phyloP scores from a whole-genome alignment of 2,329 filamentous ascomycete species.

The Ceratocystis colombiana region DNA sequence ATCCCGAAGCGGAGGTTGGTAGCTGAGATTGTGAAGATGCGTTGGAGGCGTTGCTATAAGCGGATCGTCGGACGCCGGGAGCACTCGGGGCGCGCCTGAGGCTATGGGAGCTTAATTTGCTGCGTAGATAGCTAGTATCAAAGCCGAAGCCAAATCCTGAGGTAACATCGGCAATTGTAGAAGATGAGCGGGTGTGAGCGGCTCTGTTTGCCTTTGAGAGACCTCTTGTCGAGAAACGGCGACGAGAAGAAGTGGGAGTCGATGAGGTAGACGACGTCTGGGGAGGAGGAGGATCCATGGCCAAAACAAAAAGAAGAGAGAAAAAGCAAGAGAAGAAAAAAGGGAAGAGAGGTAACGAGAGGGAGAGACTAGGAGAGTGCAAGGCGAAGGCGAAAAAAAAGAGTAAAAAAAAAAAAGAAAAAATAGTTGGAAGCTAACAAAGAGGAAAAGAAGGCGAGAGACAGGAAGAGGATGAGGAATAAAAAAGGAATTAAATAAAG shows the following conservation, averaged over 20 bases:
- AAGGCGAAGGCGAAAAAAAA: constrained; percentile 14
- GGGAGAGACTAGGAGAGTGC: constrained; percentile 9
- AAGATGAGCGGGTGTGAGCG: constrained; percentile 24
- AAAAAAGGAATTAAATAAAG: constrained; percentile 9
- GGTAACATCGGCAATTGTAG: constrained; percentile 34
- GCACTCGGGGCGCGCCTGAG: constrained; percentile 52
- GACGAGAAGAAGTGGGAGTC: constrained; percentile 45
- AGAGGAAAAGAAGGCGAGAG: constrained; percentile 8
- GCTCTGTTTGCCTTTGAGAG: constrained; percentile 31
- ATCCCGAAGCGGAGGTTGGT: constrained; percentile 29
- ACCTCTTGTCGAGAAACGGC: constrained; percentile 49
- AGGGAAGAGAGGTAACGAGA: constrained; percentile 11
- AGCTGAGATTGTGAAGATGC: constrained; percentile 24
- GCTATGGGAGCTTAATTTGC: constrained; percentile 54
- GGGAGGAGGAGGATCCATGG: constrained; percentile 23
- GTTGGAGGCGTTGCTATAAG: constrained; percentile 35
- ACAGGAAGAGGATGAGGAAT: constrained; percentile 9
- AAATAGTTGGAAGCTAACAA: constrained; percentile 16
- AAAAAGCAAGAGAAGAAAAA: constrained; percentile 10
- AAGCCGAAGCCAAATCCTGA: constrained; percentile 42
- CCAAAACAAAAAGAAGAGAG: constrained; percentile 13
- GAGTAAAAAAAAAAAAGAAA: background rate
- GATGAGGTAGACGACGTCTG: constrained; percentile 32
- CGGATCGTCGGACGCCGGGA: constrained; percentile 32
- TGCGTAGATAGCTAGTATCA: constrained; percentile 49